Base-by-base conservation (phyloP, 169 alveolate genomes). In the Eimeria zaria region DNA sequence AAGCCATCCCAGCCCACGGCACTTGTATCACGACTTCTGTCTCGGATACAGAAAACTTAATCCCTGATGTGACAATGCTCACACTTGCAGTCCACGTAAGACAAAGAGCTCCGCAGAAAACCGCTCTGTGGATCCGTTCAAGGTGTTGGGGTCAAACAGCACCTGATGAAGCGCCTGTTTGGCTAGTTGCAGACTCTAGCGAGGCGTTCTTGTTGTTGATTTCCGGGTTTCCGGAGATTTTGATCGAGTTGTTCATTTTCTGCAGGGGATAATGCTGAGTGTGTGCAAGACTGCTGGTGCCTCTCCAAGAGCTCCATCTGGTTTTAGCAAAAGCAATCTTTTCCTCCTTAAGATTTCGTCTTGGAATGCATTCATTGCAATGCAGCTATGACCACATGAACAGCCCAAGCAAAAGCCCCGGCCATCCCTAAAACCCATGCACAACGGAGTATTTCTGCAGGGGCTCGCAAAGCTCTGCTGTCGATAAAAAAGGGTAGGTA, bases 1-100 rank as follows among this genome's bases (percentile, higher is more conserved):
- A 87, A 7, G 81, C 81, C 18, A 30, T 18, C 93, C 93, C 93
- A 4, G 46, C 62, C 81, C 93, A 48, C 0, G 93, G 93, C 80
- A 87, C 93, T 33, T 87, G 69, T 24, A 87, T 39, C 41, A 87
- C 78, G 58, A 87, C 83, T 48, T 87, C 93, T 27, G 60, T 58
- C 83, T 58, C 93, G 51, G 93, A 87, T 48, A 87, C 7, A 39
- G 93, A 87, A 41, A 60, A 87, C 30, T 2, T 55, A 62, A 39
- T 44, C 12, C 83, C 93, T 87, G 93, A 87, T 46, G 55, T 39
- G 16, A 14, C 41, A 83, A 39, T 8, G 48, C 55, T 9, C 16
- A 33, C 71, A 83, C 22, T 36, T 18, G 51, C 16, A 36, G 55
- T 36, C 12, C 30, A 51, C 36, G 55, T 55, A 48, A 53, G 44